Evolutionary conservation across 352 stramenopile species (phyloP), one percentile per base, ranked within the genome.

Genomic region (Phytophthora hibernalis): DNA sequence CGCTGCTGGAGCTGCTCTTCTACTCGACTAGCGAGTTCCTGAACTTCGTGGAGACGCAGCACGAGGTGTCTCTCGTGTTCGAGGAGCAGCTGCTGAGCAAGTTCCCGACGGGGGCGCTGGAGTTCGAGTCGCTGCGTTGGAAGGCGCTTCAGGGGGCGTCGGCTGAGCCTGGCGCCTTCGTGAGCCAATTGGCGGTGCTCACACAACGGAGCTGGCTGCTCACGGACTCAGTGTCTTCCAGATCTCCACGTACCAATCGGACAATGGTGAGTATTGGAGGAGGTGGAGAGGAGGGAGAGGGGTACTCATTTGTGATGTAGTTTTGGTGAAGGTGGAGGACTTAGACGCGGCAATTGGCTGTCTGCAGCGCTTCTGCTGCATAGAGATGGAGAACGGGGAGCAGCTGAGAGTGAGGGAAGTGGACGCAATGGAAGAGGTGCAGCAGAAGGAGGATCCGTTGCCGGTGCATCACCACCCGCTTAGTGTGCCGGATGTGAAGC

Each of bases 161-260:
- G 10, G 80, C 82, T 0, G 80, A 78, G 11, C 72, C 77, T 0
- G 79, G 81, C 2, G 79, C 79, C 10, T 90, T 90, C 44, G 47
- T 83, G 16, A 84, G 71, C 26, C 82, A 91, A 61, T 54, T 90
- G 40, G 65, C 69, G 1, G 79, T 86, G 55, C 76, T 91, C 56
- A 83, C 70, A 5, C 79, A 88, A 81, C 71, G 26, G 75, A 80
- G 52, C 67, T 91, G 33, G 82, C 82, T 18, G 56, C 52, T 22
- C 65, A 87, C 51, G 47, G 65, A 7, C 72, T 91, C 58, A 89
- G 78, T 44, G 82, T 91, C 16, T 89, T 89, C 56, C 80, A 89
- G 76, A 83, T 91, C 71, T 91, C 82, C 5, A 88, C 82, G 15
- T 91, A 89, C 65, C 82, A 91, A 47, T 87, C 80, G 9, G 82